Conservation (phyloP, 2,329 filamentous ascomycete species). For the Aspergillus proliferans region DNA sequence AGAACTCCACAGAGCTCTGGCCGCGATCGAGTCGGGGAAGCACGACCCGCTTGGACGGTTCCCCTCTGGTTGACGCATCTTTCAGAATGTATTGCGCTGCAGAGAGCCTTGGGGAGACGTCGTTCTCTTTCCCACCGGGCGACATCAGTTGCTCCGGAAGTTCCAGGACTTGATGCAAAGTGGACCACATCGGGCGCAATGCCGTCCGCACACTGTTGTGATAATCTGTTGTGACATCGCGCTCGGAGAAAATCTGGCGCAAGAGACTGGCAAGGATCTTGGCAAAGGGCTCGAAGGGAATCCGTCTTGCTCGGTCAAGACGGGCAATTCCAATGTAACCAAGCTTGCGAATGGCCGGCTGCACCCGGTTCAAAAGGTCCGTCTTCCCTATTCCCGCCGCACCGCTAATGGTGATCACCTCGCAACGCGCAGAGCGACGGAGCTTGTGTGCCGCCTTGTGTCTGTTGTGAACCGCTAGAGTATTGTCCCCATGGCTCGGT, state of each 20-base stretch:
- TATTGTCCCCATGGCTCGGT: conserved; percentile 25
- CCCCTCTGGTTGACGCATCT: conserved; percentile 23
- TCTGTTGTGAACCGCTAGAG: conserved; percentile 25
- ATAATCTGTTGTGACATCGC: conserved; percentile 56
- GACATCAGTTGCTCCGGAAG: conserved; percentile 60
- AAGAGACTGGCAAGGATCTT: conserved; percentile 56
- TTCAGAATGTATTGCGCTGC: conserved; percentile 26
- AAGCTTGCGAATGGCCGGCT: conserved; percentile 50
- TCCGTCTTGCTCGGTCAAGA: conserved; percentile 53
- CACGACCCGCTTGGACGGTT: conserved; percentile 23
- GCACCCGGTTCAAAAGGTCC: conserved; percentile 53
- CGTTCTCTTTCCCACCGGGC: conserved; percentile 29
- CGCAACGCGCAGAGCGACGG: conserved; percentile 51
- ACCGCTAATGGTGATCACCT: conserved; percentile 54
- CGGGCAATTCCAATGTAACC: conserved; percentile 57
- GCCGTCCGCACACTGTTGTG: conserved; percentile 53
- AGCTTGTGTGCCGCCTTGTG: conserved; percentile 43
- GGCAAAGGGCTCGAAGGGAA: conserved; percentile 57
- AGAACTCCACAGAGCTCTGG: conserved; percentile 33
- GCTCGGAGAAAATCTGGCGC: conserved; percentile 60
- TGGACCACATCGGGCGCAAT: conserved; percentile 52
- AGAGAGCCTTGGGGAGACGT: conserved; percentile 22
- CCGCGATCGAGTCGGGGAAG: conserved; percentile 31
- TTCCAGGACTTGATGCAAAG: conserved; percentile 53
- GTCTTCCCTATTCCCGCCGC: conserved; percentile 56